Evolutionary conservation across 148 eudicot genomes (phyloP).

Genomic region (Simmondsia chinensis): DNA sequence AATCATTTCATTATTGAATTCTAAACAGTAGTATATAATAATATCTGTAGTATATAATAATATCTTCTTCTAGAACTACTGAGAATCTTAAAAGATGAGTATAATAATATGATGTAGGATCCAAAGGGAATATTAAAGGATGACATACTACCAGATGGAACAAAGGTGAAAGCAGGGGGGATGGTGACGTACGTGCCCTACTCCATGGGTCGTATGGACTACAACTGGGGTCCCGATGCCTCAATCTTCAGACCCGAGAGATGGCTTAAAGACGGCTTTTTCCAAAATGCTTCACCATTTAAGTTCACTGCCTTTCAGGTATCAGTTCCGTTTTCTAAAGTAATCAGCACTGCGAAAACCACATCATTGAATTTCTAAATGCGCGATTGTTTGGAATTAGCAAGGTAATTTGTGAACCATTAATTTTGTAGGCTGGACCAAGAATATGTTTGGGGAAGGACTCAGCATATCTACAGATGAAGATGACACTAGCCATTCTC

Average conservation of each 20-base stretch:
- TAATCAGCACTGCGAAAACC: too few relatives aligned
- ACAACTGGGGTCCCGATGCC: constrained; percentile 96
- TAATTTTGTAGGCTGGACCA: constrained; percentile 83
- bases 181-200: constrained; percentile 99
- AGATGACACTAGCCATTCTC: constrained; percentile 77
- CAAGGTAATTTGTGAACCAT: too few relatives aligned
- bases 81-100: too few relatives aligned
- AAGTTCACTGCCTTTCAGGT: constrained; percentile 99
- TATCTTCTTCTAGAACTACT: too few relatives aligned
- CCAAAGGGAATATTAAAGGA: constrained; percentile 86
- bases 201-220: constrained; percentile 97
- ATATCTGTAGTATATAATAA: too few relatives aligned
- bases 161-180: constrained; percentile 89
- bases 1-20: too few relatives aligned
- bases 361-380: too few relatives aligned
- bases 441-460: constrained; percentile 94
- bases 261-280: constrained; percentile 86
- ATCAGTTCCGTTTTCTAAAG: neutral
- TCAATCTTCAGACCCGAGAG: constrained; percentile 75
- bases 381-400: neutral
- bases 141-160: constrained; percentile 90
- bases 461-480: constrained; percentile 93
- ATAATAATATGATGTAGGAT: too few relatives aligned
- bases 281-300: constrained; percentile 88
- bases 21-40: too few relatives aligned